Conservation (phyloP, 106 monocot genomes). For the Hemerocallis citrina region DNA sequence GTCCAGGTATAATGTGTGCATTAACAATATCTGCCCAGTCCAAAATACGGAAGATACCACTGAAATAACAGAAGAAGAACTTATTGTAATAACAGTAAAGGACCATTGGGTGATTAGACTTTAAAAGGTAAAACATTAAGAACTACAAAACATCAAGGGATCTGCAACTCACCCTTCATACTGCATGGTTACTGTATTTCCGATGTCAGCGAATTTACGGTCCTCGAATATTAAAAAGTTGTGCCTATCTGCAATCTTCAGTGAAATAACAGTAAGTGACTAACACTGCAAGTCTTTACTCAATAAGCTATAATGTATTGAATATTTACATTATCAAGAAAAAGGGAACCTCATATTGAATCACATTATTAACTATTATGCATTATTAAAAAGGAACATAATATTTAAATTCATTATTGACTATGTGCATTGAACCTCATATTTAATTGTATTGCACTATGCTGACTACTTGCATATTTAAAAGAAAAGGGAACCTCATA, state of each 20-base stretch:
- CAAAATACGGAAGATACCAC: slow-evolving; percentile 89
- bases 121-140: neutral
- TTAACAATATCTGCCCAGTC: slow-evolving; percentile 99
- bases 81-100: neutral
- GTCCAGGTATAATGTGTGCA: slow-evolving; percentile 93
- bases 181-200: slow-evolving; percentile 95
- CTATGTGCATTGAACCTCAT: too few relatives aligned
- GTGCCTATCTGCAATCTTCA: slow-evolving; percentile 84
- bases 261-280: neutral
- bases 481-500: too few relatives aligned
- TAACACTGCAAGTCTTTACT: too few relatives aligned
- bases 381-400: too few relatives aligned
- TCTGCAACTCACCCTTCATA: slow-evolving; percentile 81
- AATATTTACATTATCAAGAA: too few relatives aligned
- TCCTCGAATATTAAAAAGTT: slow-evolving; percentile 95
- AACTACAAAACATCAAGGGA: slow-evolving; percentile 6
- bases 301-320: too few relatives aligned
- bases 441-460: too few relatives aligned
- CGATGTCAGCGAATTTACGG: slow-evolving; percentile 96
- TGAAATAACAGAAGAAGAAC: slow-evolving; percentile 16
- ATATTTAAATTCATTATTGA: too few relatives aligned
- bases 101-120: neutral
- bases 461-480: too few relatives aligned
- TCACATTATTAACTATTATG: too few relatives aligned
- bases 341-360: too few relatives aligned